A percentile compares a stretch with the other conserved stretches of the same genome.
phyloP scores from a whole-genome alignment of 768 basidiomycete genomes.

The Amanita exitialis region DNA sequence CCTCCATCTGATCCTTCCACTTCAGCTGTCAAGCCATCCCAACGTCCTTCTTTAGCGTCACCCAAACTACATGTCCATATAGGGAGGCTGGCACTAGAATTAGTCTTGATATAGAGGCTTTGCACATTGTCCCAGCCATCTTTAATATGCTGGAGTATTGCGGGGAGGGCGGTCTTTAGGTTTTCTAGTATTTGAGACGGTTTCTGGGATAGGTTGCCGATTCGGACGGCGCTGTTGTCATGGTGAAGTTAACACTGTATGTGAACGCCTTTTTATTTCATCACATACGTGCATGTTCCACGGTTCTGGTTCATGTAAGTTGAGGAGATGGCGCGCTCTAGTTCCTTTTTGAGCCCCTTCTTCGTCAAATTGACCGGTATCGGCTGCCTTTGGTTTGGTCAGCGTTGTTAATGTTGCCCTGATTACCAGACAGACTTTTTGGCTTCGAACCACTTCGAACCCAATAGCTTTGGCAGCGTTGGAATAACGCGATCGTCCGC shows the following conservation, averaged over 20 bases:
- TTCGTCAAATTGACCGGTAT: constrained; percentile 86
- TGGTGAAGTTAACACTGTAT: background rate
- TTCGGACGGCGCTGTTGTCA: constrained; percentile 63
- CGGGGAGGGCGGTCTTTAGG: constrained; percentile 68
- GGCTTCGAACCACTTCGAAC: constrained; percentile 85
- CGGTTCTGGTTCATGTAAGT: constrained; percentile 95
- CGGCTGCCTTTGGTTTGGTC: constrained; percentile 45
- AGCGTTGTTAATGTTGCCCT: background rate
- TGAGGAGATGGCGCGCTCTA: constrained; percentile 87
- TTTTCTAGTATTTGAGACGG: constrained; percentile 72
- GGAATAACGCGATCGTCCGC: constrained; percentile 88
- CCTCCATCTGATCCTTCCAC: constrained; percentile 18
- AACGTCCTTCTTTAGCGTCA: constrained; percentile 44
- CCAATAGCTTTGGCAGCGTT: constrained; percentile 79
- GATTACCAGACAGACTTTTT: constrained; percentile 65
- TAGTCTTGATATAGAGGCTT: constrained; percentile 84
- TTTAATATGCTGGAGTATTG: constrained; percentile 56
- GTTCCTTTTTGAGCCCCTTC: constrained; percentile 85
- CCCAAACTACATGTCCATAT: constrained; percentile 83
- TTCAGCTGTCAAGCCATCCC: constrained; percentile 36
- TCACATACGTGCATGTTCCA: constrained; percentile 83
- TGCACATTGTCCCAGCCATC: constrained; percentile 90
- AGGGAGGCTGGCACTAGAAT: constrained; percentile 73
- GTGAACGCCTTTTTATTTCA: background rate
- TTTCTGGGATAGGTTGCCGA: constrained; percentile 65